Conservation (phyloP, 108 stramenopile species). For the Cylindrotheca fusiformis region DNA sequence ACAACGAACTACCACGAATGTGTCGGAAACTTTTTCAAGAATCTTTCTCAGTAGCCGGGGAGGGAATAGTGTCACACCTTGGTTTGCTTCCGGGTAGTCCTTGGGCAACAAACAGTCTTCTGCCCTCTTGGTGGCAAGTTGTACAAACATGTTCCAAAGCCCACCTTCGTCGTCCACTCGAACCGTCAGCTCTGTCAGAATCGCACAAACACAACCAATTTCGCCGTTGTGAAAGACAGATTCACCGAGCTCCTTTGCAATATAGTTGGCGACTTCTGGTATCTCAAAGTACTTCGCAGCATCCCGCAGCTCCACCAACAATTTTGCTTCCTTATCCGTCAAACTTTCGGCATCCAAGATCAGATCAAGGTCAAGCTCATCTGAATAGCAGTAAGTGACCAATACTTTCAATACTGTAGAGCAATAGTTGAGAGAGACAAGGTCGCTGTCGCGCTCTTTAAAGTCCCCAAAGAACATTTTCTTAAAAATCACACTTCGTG, state of each 20-base stretch:
- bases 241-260: not conserved
- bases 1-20: not conserved
- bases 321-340: not conserved
- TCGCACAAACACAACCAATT: not conserved
- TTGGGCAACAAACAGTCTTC: not conserved
- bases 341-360: not conserved
- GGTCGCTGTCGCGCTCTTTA: not conserved
- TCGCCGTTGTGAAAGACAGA: not conserved
- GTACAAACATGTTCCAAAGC: not conserved
- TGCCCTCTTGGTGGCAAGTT: not conserved
- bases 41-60: not conserved
- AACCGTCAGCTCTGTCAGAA: not conserved
- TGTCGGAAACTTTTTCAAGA: not conserved
- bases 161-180: not conserved
- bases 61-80: not conserved
- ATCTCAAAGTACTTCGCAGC: not conserved
- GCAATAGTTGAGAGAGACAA: not conserved
- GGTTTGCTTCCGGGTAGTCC: not conserved
- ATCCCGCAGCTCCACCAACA: not conserved
- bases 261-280: not conserved
- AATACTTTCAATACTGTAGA: not conserved
- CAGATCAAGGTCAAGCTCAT: not conserved
- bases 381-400: not conserved
- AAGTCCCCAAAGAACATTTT: conserved; percentile 5
- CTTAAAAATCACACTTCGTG: not conserved